Base-by-base conservation (phyloP, 2,329 filamentous ascomycete species). In the Pseudocercospora pini-densiflorae region DNA sequence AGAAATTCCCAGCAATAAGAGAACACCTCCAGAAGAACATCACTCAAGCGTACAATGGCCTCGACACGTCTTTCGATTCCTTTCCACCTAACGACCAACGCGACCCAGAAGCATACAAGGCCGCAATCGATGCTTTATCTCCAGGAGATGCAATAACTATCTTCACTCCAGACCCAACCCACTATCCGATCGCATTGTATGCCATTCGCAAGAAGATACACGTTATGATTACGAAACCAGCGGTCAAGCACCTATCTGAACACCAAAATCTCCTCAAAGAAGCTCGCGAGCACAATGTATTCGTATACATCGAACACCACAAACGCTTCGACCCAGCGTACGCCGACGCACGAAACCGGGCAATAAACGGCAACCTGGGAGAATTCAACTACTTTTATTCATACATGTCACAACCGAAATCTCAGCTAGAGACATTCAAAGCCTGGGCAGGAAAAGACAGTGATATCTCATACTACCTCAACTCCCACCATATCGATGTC, bases 301-400 rank as follows among this genome's bases (percentile, higher is more conserved):
- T 94, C 78, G 93, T 97, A 71, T 97, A 92, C 82, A 86, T 97
- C 74, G 94, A 97, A 85, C 94, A 97, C 82, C 94, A 97, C 87
- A 97, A 97, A 85, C 92, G 94, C 65, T 97, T 90, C 81, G 94
- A 97, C 79, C 94, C 94, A 1, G 93, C 93, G 23, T 97, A 97
- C 82, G 88, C 92, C 14, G 94, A 97, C 79, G 94, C 94, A 14
- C 88, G 90, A 59, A 90, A 90, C 81, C 89, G 90, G 73, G 92
- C 92, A 14, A 82, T 88, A 76, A 88, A 85, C 36, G 76, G 76
- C 45, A 70, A 59, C 61, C 84, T 97, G 7, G 94, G 94, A 70
- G 93, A 97, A 81, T 97, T 97, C 88, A 97, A 97, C 85, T 97
- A 97, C 85, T 97, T 97, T 79, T 97, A 97, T 86, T 91, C 88